Conservation (phyloP, 2,329 filamentous ascomycete genomes). For the Trichoderma oligosporum region DNA sequence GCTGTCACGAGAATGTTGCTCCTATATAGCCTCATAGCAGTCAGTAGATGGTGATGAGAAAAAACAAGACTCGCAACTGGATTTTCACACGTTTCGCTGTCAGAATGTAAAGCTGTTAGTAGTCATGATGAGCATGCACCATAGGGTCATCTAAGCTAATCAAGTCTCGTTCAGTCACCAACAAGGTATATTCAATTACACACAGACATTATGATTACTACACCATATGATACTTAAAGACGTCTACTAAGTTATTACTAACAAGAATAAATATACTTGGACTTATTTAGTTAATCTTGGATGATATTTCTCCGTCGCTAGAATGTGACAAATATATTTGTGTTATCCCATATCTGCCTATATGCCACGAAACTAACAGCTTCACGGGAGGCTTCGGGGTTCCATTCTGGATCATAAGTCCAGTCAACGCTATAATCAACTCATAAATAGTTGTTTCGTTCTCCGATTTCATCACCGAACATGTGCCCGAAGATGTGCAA, state of each 20-base stretch:
- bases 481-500: not conserved
- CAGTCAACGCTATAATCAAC: not conserved
- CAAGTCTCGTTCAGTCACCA: too few species aligned
- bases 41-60: not conserved
- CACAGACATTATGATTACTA: too few species aligned
- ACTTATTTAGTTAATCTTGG: too few species aligned
- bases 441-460: not conserved
- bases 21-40: conserved; percentile 2
- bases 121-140: too few species aligned
- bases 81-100: not conserved
- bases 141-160: too few species aligned
- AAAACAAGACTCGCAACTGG: not conserved
- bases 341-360: too few species aligned
- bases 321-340: not conserved
- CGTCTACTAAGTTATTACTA: too few species aligned
- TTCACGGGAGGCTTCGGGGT: not conserved
- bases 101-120: not conserved
- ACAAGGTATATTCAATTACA: too few species aligned
- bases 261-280: too few species aligned
- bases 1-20: conserved; percentile 2
- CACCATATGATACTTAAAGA: too few species aligned
- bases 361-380: too few species aligned
- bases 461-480: not conserved
- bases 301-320: too few species aligned
- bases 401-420: not conserved